Evolutionary conservation across 2,329 filamentous ascomycete genomes (phyloP).

Genomic region (Sarocladium strictum): DNA sequence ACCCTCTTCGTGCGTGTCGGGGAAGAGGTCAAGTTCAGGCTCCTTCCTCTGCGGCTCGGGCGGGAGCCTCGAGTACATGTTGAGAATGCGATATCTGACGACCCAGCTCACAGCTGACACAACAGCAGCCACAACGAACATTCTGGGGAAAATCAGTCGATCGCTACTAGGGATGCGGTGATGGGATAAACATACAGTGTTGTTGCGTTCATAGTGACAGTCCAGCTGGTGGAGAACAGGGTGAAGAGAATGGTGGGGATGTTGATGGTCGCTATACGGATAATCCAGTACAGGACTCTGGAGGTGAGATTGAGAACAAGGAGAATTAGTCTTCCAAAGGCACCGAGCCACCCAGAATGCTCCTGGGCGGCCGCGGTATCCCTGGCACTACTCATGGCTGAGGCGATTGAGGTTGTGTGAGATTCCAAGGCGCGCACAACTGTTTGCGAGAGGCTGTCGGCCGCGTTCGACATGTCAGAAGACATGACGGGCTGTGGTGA

Average conservation of each 20-base stretch:
- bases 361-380: constrained; percentile 30
- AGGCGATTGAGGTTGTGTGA: constrained; percentile 25
- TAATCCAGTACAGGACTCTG: constrained; percentile 65
- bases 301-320: constrained; percentile 50
- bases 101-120: constrained; percentile 90
- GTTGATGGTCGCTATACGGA: constrained; percentile 83
- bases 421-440: constrained; percentile 25
- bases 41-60: constrained; percentile 95
- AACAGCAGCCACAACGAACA: constrained; percentile 70
- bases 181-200: constrained; percentile 60
- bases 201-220: constrained; percentile 97
- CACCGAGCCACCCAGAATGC: constrained; percentile 50
- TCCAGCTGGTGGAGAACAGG: constrained; percentile 85
- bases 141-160: constrained; percentile 38
- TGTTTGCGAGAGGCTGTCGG: constrained; percentile 26
- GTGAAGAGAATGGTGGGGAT: constrained; percentile 85
- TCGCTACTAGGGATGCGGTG: too few species aligned
- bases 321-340: constrained; percentile 50
- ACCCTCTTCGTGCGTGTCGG: constrained; percentile 84
- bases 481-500: constrained; percentile 29
- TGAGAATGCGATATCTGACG: constrained; percentile 89
- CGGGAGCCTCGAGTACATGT: constrained; percentile 91
- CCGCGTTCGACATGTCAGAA: constrained; percentile 34
- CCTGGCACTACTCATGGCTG: constrained; percentile 30
- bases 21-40: constrained; percentile 90